These are phyloP conservation scores for Entomortierella parvispora DNA, from an alignment of 192 early-diverging fungal genomes.

Conservation along the genomic window DNA sequence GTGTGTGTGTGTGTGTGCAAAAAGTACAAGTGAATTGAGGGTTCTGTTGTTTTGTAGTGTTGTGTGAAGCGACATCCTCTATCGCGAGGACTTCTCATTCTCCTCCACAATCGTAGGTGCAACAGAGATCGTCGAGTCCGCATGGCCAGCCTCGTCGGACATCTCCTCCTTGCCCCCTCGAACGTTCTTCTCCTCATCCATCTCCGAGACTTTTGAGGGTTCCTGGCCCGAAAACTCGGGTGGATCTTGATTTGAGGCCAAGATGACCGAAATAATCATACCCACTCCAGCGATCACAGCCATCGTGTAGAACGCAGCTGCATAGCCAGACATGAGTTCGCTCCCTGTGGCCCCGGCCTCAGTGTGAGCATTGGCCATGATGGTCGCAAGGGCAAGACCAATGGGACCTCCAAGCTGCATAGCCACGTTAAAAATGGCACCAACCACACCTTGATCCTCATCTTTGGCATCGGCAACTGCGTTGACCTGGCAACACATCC, in stretches of 20 bases:
- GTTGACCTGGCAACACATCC: conserved; percentile 10
- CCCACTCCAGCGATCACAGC: conserved; percentile 10
- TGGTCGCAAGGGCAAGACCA: conserved; percentile 15
- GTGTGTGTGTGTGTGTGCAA: no score
- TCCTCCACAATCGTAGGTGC: not conserved
- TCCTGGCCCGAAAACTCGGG: conserved; percentile 4
- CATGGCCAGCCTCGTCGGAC: not conserved
- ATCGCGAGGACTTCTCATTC: not conserved
- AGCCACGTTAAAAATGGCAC: conserved; percentile 17
- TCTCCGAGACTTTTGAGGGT: not conserved
- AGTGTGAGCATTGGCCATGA: not conserved
- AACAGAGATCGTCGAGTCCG: not conserved
- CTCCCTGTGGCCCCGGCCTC: not conserved
- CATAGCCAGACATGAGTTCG: conserved; percentile 5
- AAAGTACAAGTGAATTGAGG: no score
- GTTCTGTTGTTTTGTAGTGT: no score
- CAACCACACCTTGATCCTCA: conserved; percentile 5
- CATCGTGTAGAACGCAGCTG: conserved; percentile 9
- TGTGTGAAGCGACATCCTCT: no score
- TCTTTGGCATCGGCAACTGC: conserved; percentile 6
- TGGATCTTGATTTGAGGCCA: conserved; percentile 14
- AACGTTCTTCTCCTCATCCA: not conserved
- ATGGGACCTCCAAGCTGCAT: conserved; percentile 22
- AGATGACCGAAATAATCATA: not conserved
- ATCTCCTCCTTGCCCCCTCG: not conserved